A percentile compares a stretch with the other conserved stretches of the same genome.
Evolutionary conservation across 345 rosid genomes (phyloP).

Genomic region (Salix dunnii): DNA sequence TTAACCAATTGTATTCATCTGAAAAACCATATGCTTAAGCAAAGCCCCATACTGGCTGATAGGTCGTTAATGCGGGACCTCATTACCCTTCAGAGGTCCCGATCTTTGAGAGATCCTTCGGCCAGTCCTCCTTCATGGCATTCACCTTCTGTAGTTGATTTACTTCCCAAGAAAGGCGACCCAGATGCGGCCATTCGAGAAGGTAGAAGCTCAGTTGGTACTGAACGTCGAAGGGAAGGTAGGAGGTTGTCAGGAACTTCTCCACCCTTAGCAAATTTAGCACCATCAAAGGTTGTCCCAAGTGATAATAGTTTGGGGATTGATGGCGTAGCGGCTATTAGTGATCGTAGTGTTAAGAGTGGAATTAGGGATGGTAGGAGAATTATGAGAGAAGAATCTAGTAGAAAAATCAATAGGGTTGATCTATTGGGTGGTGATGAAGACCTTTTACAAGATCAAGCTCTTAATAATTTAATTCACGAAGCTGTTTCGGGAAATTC

Average conservation of each 20-base stretch:
- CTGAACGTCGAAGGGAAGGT: conserved; percentile 46
- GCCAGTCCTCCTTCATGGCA: conserved; percentile 84
- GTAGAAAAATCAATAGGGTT: conserved; percentile 43
- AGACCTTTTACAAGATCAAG: conserved; percentile 36
- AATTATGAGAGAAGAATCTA: conserved; percentile 62
- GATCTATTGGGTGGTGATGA: conserved; percentile 35
- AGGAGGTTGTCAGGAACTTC: conserved; percentile 62
- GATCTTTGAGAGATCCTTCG: conserved; percentile 88
- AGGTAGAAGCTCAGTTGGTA: conserved; percentile 64
- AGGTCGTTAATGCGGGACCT: conserved; percentile 92
- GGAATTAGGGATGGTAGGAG: conserved; percentile 54
- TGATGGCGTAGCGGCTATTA: conserved; percentile 27
- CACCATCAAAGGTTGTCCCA: conserved; percentile 58
- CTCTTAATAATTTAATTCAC: conserved; percentile 34
- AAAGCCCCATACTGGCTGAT: conserved; percentile 71
- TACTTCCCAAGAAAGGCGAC: conserved; percentile 55
- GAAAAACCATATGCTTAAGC: conserved; percentile 99
- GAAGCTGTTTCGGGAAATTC: conserved; percentile 48
- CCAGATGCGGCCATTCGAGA: conserved; percentile 38
- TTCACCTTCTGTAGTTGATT: conserved; percentile 68
- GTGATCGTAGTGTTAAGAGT: conserved; percentile 56
- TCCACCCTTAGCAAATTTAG: conserved; percentile 48
- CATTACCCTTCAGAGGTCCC: conserved; percentile 77
- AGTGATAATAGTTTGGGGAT: conserved; percentile 31
- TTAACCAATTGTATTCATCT: conserved; percentile 94